These are phyloP conservation scores for Fusarium sp. DNA, from an alignment of 2,329 filamentous ascomycete species.

Conservation along the genomic window DNA sequence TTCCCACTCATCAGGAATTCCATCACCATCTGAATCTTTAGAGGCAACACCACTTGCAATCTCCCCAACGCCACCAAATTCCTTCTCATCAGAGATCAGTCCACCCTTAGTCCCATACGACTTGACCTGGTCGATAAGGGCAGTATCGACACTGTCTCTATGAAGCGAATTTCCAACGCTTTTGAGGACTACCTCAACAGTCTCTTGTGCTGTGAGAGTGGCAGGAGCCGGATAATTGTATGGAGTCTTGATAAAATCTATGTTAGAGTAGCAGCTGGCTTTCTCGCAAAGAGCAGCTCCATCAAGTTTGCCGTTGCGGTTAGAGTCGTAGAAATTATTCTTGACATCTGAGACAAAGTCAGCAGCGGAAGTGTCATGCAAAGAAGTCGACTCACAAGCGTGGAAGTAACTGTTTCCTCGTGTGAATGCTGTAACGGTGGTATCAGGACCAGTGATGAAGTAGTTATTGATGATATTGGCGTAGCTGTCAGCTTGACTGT, in stretches of 20 bases:
- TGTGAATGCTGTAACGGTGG: constrained; percentile 63
- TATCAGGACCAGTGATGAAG: constrained; percentile 66
- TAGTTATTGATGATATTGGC: constrained; percentile 69
- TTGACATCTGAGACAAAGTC: constrained; percentile 54
- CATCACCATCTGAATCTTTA: constrained; percentile 61
- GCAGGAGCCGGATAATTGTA: constrained; percentile 59
- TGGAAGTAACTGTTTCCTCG: constrained; percentile 67
- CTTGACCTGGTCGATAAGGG: constrained; percentile 57
- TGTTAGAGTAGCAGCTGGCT: constrained; percentile 60
- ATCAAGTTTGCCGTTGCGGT: constrained; percentile 62
- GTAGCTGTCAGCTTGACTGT: constrained; percentile 59
- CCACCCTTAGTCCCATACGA: constrained; percentile 60
- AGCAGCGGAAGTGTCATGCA: fast-evolving
- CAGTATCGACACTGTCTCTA: constrained; percentile 59
- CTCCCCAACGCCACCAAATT: constrained; percentile 56
- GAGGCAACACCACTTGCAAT: constrained; percentile 55
- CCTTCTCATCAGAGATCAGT: constrained; percentile 60
- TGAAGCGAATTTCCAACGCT: constrained; percentile 58
- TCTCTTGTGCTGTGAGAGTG: constrained; percentile 55
- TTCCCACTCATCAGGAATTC: constrained; percentile 64
- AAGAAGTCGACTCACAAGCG: constrained; percentile 52
- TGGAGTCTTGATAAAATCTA: constrained; percentile 56
- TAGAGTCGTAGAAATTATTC: constrained; percentile 64
- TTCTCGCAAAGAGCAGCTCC: constrained; percentile 58
- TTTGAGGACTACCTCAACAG: constrained; percentile 55